These are phyloP conservation scores for Microbotryum intermedium DNA, from an alignment of 1,284 basidiomycete species.

Conservation along the genomic window DNA sequence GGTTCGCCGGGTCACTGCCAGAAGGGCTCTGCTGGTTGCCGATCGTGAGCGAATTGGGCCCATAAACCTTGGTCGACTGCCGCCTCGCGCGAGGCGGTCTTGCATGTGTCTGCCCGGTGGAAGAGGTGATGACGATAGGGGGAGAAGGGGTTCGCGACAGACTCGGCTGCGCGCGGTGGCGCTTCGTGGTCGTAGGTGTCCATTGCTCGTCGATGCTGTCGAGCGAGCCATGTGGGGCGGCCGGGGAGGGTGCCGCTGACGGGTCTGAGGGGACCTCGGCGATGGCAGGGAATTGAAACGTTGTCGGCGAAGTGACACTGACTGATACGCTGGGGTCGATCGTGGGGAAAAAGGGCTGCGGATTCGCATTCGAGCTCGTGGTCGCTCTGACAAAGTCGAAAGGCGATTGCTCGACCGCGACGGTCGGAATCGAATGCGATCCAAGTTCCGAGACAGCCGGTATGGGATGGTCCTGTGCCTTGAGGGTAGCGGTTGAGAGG, in stretches of 20 bases:
- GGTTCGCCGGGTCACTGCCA: slow-evolving; percentile 3
- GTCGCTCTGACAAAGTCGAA: too few relatives aligned
- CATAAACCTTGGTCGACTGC: neutral
- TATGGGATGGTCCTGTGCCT: too few relatives aligned
- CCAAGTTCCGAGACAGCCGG: too few relatives aligned
- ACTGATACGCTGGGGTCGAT: neutral
- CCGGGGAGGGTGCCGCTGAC: neutral
- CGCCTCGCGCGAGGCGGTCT: neutral
- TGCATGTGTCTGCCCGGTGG: neutral
- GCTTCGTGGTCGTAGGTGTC: neutral
- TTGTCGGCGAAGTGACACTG: neutral
- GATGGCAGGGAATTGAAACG: neutral
- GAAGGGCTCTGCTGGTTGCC: neutral
- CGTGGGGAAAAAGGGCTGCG: slow-evolving; percentile 1
- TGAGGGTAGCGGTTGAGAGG: too few relatives aligned
- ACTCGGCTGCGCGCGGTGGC: neutral
- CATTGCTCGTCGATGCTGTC: neutral
- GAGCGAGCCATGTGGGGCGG: neutral
- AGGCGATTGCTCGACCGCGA: too few relatives aligned
- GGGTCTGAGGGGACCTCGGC: neutral
- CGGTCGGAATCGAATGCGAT: too few relatives aligned
- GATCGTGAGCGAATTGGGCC: neutral
- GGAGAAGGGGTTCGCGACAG: too few relatives aligned
- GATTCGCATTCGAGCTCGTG: neutral
- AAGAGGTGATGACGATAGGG: neutral